Conservation (phyloP, 2,329 filamentous ascomycete genomes). For the Simplicillium aogashimaense region DNA sequence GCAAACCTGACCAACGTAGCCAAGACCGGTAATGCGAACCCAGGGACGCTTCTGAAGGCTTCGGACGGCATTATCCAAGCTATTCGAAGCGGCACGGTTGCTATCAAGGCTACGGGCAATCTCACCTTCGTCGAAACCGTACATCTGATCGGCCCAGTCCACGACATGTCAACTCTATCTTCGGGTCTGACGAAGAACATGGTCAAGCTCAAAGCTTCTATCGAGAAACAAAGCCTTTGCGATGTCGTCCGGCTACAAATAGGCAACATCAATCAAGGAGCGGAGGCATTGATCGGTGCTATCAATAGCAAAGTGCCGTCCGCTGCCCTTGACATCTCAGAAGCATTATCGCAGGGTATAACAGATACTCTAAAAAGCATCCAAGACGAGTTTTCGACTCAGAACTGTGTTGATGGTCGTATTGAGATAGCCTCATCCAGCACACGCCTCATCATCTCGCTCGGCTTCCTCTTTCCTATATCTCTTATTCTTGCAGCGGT, state of each 20-base stretch:
- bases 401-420: constrained; percentile 4
- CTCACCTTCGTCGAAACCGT: constrained; percentile 3
- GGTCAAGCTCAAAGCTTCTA: constrained; percentile 8
- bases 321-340: not conserved
- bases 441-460: too few relatives aligned
- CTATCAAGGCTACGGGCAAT: not conserved
- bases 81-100: not conserved
- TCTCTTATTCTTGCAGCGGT: too few relatives aligned
- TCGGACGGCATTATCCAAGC: constrained; percentile 1
- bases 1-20: not conserved
- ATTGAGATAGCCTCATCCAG: not conserved
- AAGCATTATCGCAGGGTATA: constrained; percentile 3
- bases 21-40: not conserved
- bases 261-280: constrained; percentile 1
- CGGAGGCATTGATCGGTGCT: not conserved
- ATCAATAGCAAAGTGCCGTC: constrained; percentile 1
- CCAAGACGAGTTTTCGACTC: not conserved
- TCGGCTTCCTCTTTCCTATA: too few relatives aligned
- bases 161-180: constrained; percentile 2
- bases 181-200: not conserved
- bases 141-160: constrained; percentile 2
- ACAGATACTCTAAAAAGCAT: not conserved
- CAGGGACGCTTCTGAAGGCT: constrained; percentile 1
- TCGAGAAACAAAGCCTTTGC: constrained; percentile 15
- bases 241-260: constrained; percentile 8